A percentile compares a stretch with the other conserved stretches of the same genome.
Conservation (phyloP, 2,329 filamentous ascomycete genomes). For the Xylaria hypoxylon region DNA sequence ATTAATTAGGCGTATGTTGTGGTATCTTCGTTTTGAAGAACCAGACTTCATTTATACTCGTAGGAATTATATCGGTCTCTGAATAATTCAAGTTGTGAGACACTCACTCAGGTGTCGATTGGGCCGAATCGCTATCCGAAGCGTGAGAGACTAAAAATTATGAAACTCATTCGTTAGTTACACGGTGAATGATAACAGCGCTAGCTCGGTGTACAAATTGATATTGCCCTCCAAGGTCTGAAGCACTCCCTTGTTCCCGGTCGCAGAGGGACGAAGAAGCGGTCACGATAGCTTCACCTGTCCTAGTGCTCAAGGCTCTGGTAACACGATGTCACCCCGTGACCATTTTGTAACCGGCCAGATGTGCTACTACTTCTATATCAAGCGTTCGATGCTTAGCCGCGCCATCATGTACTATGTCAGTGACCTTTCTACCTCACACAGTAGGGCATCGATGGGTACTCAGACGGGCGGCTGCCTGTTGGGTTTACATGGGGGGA, state of each 20-base stretch:
- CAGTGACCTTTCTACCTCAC: not conserved
- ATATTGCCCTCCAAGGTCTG: not conserved
- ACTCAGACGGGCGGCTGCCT: conserved; percentile 2
- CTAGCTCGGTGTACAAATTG: not conserved
- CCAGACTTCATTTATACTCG: not conserved
- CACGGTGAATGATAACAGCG: not conserved
- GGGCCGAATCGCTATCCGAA: not conserved
- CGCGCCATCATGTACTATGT: not conserved
- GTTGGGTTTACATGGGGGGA: not conserved
- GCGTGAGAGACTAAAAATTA: not conserved
- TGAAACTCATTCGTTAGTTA: not conserved
- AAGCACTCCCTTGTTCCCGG: not conserved
- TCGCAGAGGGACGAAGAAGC: not conserved
- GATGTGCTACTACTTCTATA: not conserved
- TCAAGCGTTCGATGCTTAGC: not conserved
- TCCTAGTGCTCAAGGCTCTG: not conserved
- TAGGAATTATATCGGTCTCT: not conserved
- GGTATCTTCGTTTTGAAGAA: not conserved
- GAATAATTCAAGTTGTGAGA: not conserved
- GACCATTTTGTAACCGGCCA: not conserved
- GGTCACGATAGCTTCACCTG: conserved; percentile 14
- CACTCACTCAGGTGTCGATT: not conserved
- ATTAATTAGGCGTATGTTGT: not conserved
- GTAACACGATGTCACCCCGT: conserved; percentile 14
- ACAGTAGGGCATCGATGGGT: not conserved